These are phyloP conservation scores for Panaeolus cyanescens DNA, from an alignment of 768 basidiomycete genomes.

Conservation along the genomic window DNA sequence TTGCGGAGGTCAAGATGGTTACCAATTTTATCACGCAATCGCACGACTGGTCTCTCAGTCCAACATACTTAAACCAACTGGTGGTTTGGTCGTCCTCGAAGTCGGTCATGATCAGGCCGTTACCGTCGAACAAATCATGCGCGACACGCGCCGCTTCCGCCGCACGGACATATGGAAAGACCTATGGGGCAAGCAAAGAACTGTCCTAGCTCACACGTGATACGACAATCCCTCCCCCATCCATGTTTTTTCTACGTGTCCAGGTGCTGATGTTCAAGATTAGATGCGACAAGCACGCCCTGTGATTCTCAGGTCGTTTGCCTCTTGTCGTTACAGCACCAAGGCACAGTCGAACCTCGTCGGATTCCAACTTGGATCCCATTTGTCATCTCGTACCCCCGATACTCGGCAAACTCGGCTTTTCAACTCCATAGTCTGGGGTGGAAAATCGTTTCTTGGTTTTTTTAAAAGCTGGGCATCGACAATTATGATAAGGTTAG, in stretches of 20 bases:
- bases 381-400: constrained; percentile 3
- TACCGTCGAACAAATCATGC: constrained; percentile 61
- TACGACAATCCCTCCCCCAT: constrained; percentile 9
- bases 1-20: constrained; percentile 65
- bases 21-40: constrained; percentile 75
- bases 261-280: constrained; percentile 15
- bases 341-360: background rate
- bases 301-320: background rate
- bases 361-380: background rate
- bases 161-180: constrained; percentile 75
- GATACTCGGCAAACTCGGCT: background rate
- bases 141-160: constrained; percentile 42
- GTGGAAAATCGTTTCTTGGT: background rate
- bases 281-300: background rate
- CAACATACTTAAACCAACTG: constrained; percentile 53
- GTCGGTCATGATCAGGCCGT: constrained; percentile 75
- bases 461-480: background rate
- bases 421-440: background rate
- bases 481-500: background rate
- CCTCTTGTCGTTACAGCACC: background rate
- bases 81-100: constrained; percentile 68
- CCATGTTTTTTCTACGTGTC: background rate
- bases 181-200: constrained; percentile 75
- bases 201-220: constrained; percentile 60
- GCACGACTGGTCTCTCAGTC: constrained; percentile 54